These are phyloP conservation scores for Rhodotorula sp. DNA, from an alignment of 1,284 basidiomycete genomes.

Conservation along the genomic window DNA sequence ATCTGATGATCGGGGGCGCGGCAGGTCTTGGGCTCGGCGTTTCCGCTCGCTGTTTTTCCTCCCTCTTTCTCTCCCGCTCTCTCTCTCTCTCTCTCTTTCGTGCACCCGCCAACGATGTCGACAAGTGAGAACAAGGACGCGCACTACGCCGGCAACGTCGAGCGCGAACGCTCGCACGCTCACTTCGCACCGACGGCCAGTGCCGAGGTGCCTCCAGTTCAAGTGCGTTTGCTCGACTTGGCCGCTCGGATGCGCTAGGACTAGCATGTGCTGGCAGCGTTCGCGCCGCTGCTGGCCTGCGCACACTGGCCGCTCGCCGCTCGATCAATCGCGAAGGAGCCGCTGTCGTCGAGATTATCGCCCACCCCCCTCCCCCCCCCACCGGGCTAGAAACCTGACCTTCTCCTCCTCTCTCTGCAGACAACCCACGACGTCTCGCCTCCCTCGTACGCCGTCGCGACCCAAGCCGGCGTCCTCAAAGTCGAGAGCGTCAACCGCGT, in stretches of 20 bases:
- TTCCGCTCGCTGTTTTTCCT: background rate
- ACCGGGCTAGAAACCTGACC: background rate
- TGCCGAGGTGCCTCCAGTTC: conserved; percentile 1
- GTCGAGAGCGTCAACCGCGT: conserved; percentile 36
- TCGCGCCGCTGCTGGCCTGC: no score
- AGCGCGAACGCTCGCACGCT: conserved; percentile 1
- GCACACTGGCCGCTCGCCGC: background rate
- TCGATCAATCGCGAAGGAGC: background rate
- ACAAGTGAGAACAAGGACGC: conserved; percentile 2
- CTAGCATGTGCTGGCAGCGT: background rate
- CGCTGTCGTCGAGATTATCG: no score
- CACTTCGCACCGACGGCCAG: background rate
- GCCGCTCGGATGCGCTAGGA: background rate
- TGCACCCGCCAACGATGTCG: background rate
- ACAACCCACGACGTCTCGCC: background rate
- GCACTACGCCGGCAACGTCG: conserved; percentile 2
- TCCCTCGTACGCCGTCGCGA: conserved; percentile 13
- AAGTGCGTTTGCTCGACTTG: background rate
- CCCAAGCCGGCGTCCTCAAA: conserved; percentile 37
- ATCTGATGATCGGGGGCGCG: no score
- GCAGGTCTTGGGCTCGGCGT: background rate
- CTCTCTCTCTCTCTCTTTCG: background rate
- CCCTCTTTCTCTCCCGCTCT: background rate
- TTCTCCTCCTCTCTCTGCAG: background rate
- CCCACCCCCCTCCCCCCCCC: no score